phyloP scores from a whole-genome alignment of 495 filamentous ascomycete genomes.

The Tuber calosporum region DNA sequence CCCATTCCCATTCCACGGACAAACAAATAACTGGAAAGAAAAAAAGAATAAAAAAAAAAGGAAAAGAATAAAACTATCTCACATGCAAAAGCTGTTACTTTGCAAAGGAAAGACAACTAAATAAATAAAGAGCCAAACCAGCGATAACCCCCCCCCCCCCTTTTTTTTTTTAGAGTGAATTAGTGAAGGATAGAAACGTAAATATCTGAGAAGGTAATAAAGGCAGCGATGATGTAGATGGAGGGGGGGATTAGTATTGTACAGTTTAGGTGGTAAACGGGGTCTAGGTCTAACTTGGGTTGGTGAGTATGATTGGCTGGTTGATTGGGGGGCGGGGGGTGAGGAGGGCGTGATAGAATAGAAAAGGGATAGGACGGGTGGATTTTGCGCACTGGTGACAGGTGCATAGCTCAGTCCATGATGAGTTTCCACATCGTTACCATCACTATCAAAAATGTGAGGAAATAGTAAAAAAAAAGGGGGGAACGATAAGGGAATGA shows the following conservation, averaged over 20 bases:
- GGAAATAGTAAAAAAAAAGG: slow-evolving; percentile 1
- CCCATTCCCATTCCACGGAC: neutral
- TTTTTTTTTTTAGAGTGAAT: too few relatives aligned
- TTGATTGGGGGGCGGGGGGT: neutral
- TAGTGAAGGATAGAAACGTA: neutral
- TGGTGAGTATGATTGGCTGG: neutral
- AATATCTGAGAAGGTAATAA: neutral
- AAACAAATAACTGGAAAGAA: neutral
- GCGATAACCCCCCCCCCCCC: neutral
- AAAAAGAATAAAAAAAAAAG: neutral
- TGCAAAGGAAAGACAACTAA: neutral
- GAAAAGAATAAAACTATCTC: neutral
- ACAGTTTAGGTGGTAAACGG: neutral
- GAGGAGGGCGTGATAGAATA: neutral
- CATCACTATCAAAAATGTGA: neutral
- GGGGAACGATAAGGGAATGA: slow-evolving; percentile 11
- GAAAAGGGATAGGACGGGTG: neutral
- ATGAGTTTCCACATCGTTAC: neutral
- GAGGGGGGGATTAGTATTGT: neutral
- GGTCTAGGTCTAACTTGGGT: neutral
- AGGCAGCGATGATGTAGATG: neutral
- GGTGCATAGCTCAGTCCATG: neutral
- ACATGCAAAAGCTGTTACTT: neutral
- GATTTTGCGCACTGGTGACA: neutral
- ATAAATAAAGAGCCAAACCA: neutral